Base-by-base conservation (phyloP, 1,139 yeast genomes). In the Lodderomyces elongisporus region DNA sequence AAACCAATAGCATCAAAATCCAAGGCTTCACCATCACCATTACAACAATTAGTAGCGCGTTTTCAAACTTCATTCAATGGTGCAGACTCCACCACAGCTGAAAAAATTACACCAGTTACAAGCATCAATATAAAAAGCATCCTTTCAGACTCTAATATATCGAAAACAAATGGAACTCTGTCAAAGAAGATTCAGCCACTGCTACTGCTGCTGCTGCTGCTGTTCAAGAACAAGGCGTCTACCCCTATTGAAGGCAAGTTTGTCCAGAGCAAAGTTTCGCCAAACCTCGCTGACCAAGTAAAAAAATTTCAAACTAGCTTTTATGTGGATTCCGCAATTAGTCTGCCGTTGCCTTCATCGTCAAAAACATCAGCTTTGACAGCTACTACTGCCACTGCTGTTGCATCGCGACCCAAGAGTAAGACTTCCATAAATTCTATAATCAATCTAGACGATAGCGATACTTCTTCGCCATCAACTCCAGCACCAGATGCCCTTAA, bases 341-440 rank as follows among this genome's bases (percentile, higher is more conserved):
- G n/a, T n/a, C n/a, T n/a, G n/a, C n/a, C n/a, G n/a, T n/a, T n/a
- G n/a, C 26, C 26, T 10, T 7, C 10, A 7, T 24, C 26, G 12
- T 24, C 26, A n/a, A n/a, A n/a, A n/a, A n/a, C n/a, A n/a, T n/a
- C n/a, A n/a, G n/a, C n/a, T n/a, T n/a, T n/a, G n/a, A n/a, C n/a
- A 17, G n/a, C n/a, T n/a, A n/a, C n/a, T n/a, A n/a, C n/a, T n/a
- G n/a, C n/a, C n/a, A 17, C 34, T 10, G 25, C 12, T 6, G 27
- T 32, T 2, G 27, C 40, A 25, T 37, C 42, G 7, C 46, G 41
- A 26, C 31, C 34, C 2, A 28, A 28, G 16, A 57, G 56, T 38
- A 60, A 56, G 39, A 56, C 70, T 0, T 60, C 68, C 7, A 63
- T 64, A 21, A 60, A 55, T 37, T 59, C 67, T 13, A 59, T 64